Conservation (phyloP, 2,329 filamentous ascomycete species). For the Botrytis galanthina region DNA sequence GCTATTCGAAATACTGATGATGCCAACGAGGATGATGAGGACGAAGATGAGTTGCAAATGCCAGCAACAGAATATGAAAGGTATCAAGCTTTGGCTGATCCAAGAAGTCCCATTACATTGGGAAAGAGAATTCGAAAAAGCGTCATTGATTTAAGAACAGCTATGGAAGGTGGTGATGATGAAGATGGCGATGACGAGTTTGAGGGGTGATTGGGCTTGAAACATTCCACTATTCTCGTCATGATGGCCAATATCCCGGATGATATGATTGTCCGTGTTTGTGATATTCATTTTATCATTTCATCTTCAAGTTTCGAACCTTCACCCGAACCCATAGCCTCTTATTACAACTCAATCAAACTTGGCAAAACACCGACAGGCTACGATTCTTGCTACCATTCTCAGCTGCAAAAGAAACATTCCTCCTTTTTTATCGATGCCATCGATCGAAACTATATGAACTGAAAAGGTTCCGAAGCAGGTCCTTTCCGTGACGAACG, state of each 20-base stretch:
- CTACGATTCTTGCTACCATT: neutral
- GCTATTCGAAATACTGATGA: constrained; percentile 24
- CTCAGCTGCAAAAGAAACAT: neutral
- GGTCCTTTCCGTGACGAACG: neutral
- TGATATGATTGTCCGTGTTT: neutral
- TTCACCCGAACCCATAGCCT: neutral
- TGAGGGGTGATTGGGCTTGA: neutral
- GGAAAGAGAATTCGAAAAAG: constrained; percentile 34
- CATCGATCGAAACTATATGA: neutral
- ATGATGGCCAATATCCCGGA: neutral
- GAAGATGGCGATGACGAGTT: constrained; percentile 22
- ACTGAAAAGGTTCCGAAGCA: neutral
- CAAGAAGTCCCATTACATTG: constrained; percentile 27
- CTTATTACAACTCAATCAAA: neutral
- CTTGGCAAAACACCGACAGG: neutral
- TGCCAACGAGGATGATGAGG: constrained; percentile 26
- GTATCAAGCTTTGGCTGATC: constrained; percentile 33
- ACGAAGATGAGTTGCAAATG: constrained; percentile 23
- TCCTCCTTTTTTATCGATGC: neutral
- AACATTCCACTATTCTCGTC: neutral
- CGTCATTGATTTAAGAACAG: constrained; percentile 18
- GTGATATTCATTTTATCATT: neutral
- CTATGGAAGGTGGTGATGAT: constrained; percentile 17
- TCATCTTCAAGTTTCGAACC: neutral
- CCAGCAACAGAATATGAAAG: constrained; percentile 36